Base-by-base conservation (phyloP, 208 protist genomes). In the Naegleria fowleri region DNA sequence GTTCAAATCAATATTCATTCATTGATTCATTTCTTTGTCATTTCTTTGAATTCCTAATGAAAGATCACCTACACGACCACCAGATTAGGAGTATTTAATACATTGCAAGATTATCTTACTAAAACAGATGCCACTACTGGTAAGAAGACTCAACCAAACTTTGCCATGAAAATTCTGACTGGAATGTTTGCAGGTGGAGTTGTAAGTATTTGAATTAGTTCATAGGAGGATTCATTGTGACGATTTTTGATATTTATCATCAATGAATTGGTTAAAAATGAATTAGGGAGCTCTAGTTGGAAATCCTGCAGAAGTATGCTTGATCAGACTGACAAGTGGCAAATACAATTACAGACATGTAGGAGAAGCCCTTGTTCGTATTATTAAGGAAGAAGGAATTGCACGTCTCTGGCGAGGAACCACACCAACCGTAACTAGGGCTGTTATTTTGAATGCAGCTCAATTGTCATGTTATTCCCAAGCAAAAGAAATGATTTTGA, bases 81-180 rank as follows among this genome's bases (percentile, higher is more conserved):
- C 5, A 90, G 86, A 90, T n/a, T 90, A n/a, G 86, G 86, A 33
- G 86, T 90, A n/a, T 90, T 43, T 43, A 76, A 76, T 33, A 15
- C 22, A 5, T 39, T 76, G 36, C 16, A 29, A 43, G 86, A 90
- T 43, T 76, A 76, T 43, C 33, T 76, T 22, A 88, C 85, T 39
- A 58, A 0, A 13, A 39, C 39, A n/a, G 86, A 90, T 76, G 43
- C 86, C 55, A 41, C 0, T 7, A 89, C 0, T 40, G 51, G 86
- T 76, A 90, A 76, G 52, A 15, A 13, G 41, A 5, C n/a, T 90
- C 51, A 29, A 58, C 85, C 85, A 88, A 39, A 51, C 86, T 90
- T 90, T 41, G 5, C n/a, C 0, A 90, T n/a, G 13, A 90, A 90
- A 39, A 36, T 90, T 33, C 0, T 40, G 0, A 11, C n/a, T 76